phyloP scores from a whole-genome alignment of 2,329 filamentous ascomycete species.

The Fusarium subtropicale region DNA sequence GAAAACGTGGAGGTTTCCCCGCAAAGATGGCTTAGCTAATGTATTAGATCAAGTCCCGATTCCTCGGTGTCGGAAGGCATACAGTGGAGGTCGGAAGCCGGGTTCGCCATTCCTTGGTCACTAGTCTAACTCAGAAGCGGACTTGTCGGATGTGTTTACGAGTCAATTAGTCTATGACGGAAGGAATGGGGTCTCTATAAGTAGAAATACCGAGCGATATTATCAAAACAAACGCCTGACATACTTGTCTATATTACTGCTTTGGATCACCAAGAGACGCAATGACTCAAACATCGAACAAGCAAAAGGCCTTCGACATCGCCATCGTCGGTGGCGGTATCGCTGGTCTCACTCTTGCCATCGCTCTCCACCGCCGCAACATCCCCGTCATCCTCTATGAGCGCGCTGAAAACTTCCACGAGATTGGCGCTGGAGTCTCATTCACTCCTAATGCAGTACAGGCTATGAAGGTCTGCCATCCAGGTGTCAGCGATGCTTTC shows the following conservation, averaged over 20 bases:
- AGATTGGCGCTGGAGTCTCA: conserved; percentile 64
- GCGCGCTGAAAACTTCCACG: conserved; percentile 55
- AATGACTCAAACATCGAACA: conserved; percentile 10
- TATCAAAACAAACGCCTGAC: not conserved
- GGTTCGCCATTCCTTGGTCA: not conserved
- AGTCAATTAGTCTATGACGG: conserved; percentile 11
- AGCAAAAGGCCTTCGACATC: conserved; percentile 45
- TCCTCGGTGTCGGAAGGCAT: conserved; percentile 3
- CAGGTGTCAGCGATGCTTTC: conserved; percentile 51
- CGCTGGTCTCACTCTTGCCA: conserved; percentile 61
- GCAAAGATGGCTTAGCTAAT: conserved; percentile 6
- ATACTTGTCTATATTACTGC: no score
- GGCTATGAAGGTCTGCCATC: conserved; percentile 56
- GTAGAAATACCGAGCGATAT: not conserved
- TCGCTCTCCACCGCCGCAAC: conserved; percentile 58
- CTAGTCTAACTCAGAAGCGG: not conserved
- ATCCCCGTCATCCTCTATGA: conserved; percentile 61
- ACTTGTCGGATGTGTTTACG: conserved; percentile 8
- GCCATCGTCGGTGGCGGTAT: conserved; percentile 65
- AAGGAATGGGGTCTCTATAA: not conserved
- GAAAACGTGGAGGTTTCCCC: conserved; percentile 18
- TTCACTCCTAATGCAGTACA: conserved; percentile 64
- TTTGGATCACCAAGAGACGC: not conserved
- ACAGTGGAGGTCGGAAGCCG: conserved; percentile 21
- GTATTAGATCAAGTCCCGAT: not conserved